Evolutionary conservation across 139 green algal genomes (phyloP).

Genomic region (Zygnema circumcarinatum): DNA sequence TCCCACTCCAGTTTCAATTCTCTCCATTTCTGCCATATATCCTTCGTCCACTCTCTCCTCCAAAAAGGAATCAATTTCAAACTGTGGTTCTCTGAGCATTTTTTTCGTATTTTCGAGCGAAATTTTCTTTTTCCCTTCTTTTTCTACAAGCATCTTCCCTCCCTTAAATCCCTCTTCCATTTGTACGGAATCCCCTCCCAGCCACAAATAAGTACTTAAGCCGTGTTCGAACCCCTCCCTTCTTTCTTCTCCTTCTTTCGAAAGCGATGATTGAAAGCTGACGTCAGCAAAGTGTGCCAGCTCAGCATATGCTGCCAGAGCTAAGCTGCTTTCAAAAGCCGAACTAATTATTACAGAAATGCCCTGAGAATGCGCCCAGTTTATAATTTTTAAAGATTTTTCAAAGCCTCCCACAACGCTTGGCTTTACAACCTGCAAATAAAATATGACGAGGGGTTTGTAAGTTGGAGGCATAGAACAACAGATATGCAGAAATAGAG

Average conservation of each 20-base stretch:
- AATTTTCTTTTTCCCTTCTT: slow-evolving; percentile 1
- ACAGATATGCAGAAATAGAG: too few relatives aligned
- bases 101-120: neutral
- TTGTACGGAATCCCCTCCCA: neutral
- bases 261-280: neutral
- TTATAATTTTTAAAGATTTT: neutral
- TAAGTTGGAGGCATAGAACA: too few relatives aligned
- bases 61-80: neutral
- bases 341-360: slow-evolving; percentile 43
- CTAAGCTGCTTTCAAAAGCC: slow-evolving; percentile 58
- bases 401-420: slow-evolving; percentile 59
- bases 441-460: slow-evolving; percentile 1
- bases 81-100: neutral
- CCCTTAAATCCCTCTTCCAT: neutral
- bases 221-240: neutral
- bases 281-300: slow-evolving; percentile 33
- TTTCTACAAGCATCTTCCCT: neutral
- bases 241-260: too few relatives aligned
- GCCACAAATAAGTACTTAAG: neutral
- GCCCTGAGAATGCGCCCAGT: slow-evolving; percentile 26
- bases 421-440: slow-evolving; percentile 60
- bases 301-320: slow-evolving; percentile 34
- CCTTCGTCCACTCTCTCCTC: neutral
- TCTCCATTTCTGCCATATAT: neutral
- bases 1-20: neutral